A percentile compares a stretch with the other conserved stretches of the same genome.
These are phyloP conservation scores for Viola odorata DNA, from an alignment of 345 rosid species.

Conservation along the genomic window DNA sequence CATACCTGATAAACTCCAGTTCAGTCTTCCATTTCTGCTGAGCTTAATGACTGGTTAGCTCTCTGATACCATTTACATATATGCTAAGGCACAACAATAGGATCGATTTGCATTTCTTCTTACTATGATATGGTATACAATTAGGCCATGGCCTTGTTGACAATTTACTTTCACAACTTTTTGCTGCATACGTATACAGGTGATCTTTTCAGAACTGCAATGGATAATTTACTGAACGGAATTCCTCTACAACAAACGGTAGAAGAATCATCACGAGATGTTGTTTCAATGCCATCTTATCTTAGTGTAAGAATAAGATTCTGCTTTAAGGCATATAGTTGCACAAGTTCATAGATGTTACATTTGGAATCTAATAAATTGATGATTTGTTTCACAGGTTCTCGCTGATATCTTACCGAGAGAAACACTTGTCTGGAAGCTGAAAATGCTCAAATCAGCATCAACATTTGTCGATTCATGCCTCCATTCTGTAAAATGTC, in stretches of 20 bases:
- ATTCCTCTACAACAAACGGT: constrained; percentile 39
- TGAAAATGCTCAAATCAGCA: constrained; percentile 55
- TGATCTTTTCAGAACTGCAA: constrained; percentile 37
- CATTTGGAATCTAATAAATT: too few relatives aligned
- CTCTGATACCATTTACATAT: constrained; percentile 1
- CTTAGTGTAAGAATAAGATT: constrained; percentile 37
- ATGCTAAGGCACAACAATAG: too few relatives aligned
- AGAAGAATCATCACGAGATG: constrained; percentile 36
- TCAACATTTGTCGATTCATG: constrained; percentile 53
- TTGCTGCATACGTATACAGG: constrained; percentile 26
- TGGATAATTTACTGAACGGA: constrained; percentile 40
- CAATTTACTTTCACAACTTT: background rate
- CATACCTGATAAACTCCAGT: constrained; percentile 37
- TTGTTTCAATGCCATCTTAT: constrained; percentile 35
- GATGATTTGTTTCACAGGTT: constrained; percentile 38
- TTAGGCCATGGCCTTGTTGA: too few relatives aligned
- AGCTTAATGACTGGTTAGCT: constrained; percentile 41
- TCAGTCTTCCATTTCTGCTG: constrained; percentile 24
- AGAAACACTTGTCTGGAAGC: constrained; percentile 70
- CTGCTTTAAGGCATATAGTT: background rate
- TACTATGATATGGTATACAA: background rate
- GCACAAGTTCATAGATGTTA: too few relatives aligned
- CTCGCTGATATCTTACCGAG: constrained; percentile 48
- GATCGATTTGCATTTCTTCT: background rate
- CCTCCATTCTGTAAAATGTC: constrained; percentile 63